A percentile compares a stretch with the other conserved stretches of the same genome.
Evolutionary conservation across 2,329 filamentous ascomycete species (phyloP).

Genomic region (Raffaelea albimanens): DNA sequence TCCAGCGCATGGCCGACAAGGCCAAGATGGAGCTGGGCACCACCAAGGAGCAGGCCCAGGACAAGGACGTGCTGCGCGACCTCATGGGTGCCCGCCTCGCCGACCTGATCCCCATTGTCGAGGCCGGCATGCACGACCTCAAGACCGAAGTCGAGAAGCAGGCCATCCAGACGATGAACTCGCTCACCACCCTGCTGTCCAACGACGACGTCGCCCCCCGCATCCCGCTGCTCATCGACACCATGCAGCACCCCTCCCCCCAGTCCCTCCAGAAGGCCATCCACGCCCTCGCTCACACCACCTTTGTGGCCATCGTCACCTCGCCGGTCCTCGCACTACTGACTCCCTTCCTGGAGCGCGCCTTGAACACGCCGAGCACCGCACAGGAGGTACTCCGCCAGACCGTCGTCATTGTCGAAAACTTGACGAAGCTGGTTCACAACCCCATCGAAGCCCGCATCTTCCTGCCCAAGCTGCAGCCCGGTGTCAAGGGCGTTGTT

Average conservation of each 20-base stretch:
- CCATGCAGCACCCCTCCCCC: constrained; percentile 87
- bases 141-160: constrained; percentile 85
- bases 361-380: constrained; percentile 83
- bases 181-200: constrained; percentile 77
- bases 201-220: constrained; percentile 95
- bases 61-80: constrained; percentile 84
- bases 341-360: constrained; percentile 88
- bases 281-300: constrained; percentile 91
- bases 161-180: constrained; percentile 84
- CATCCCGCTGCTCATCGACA: constrained; percentile 84
- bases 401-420: constrained; percentile 94
- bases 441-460: constrained; percentile 87
- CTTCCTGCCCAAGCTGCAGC: constrained; percentile 89
- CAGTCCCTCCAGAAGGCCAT: constrained; percentile 91
- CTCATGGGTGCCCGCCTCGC: constrained; percentile 84
- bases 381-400: constrained; percentile 90
- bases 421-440: constrained; percentile 95
- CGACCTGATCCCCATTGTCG: constrained; percentile 80
- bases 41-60: constrained; percentile 71
- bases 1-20: constrained; percentile 93
- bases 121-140: constrained; percentile 91
- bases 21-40: constrained; percentile 72
- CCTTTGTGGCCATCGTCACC: constrained; percentile 94
- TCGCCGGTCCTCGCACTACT: constrained; percentile 90
- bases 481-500: constrained; percentile 82